Percentiles rank a stretch among this genome's conserved stretches.
Evolutionary conservation across 352 stramenopile genomes (phyloP).

Genomic region (Blastocystis sp.): DNA sequence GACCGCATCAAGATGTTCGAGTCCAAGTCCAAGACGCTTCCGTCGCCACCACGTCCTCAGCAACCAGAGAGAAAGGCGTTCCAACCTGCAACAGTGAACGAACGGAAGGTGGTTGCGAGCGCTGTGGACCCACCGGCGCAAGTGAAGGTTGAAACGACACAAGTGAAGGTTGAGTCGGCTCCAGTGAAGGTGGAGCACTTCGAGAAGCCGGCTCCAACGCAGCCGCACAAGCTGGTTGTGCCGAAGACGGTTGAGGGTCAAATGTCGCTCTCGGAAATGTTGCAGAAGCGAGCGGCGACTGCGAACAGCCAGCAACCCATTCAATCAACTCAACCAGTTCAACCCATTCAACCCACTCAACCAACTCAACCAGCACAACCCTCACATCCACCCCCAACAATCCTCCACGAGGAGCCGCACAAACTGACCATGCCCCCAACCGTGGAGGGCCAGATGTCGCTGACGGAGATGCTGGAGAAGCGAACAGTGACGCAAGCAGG

Average conservation of each 20-base stretch:
- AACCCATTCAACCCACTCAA: not conserved
- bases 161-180: too few species aligned
- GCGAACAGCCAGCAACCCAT: too few species aligned
- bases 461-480: not conserved
- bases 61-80: not conserved
- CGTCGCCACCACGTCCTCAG: not conserved
- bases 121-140: too few species aligned
- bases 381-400: not conserved
- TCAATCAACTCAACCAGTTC: not conserved
- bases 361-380: constrained; percentile 12
- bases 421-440: not conserved
- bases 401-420: not conserved
- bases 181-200: too few species aligned
- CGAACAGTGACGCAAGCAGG: not conserved
- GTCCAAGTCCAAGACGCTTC: not conserved
- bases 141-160: too few species aligned
- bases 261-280: constrained; percentile 52
- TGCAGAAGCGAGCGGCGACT: constrained; percentile 21
- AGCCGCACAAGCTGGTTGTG: constrained; percentile 38
- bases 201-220: not conserved
- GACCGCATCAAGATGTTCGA: constrained; percentile 68
- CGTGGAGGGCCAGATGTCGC: not conserved
- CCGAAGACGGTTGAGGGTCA: constrained; percentile 11
- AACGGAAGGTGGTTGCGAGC: not conserved
- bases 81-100: not conserved